phyloP scores from a whole-genome alignment of 1,139 yeast species.

The Pichia sp. region DNA sequence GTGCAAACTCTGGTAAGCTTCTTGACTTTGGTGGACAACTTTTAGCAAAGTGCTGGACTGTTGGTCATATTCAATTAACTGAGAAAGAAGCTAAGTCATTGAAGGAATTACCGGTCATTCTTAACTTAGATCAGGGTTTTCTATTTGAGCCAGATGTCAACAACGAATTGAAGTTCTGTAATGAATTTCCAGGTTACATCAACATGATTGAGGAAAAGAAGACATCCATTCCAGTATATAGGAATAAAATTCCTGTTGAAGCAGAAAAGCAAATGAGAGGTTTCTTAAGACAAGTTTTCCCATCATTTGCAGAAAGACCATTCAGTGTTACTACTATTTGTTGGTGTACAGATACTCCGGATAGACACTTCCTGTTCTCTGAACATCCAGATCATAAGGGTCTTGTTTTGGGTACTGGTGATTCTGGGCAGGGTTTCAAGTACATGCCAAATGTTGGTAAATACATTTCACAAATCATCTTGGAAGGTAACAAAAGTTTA shows the following conservation, averaged over 20 bases:
- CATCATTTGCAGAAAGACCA: conserved; percentile 20
- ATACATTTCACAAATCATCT: conserved; percentile 22
- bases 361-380: conserved; percentile 24
- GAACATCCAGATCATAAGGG: conserved; percentile 20
- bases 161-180: conserved; percentile 24
- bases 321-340: conserved; percentile 23
- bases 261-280: conserved; percentile 24
- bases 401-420: conserved; percentile 26
- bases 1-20: conserved; percentile 32
- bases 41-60: conserved; percentile 33
- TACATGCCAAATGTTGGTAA: conserved; percentile 29
- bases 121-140: conserved; percentile 32
- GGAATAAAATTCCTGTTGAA: conserved; percentile 22
- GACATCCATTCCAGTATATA: conserved; percentile 21
- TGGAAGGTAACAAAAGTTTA: conserved; percentile 18
- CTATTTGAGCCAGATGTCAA: conserved; percentile 29
- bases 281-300: conserved; percentile 21
- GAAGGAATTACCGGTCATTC: conserved; percentile 34
- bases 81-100: conserved; percentile 30
- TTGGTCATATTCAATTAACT: conserved; percentile 34
- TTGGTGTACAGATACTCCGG: conserved; percentile 28
- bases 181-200: conserved; percentile 26
- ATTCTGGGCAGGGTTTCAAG: conserved; percentile 31
- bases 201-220: conserved; percentile 10
- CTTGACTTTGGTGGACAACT: conserved; percentile 31